Evolutionary conservation across 768 basidiomycete genomes (phyloP).

Genomic region (Rubroboletus satanas): DNA sequence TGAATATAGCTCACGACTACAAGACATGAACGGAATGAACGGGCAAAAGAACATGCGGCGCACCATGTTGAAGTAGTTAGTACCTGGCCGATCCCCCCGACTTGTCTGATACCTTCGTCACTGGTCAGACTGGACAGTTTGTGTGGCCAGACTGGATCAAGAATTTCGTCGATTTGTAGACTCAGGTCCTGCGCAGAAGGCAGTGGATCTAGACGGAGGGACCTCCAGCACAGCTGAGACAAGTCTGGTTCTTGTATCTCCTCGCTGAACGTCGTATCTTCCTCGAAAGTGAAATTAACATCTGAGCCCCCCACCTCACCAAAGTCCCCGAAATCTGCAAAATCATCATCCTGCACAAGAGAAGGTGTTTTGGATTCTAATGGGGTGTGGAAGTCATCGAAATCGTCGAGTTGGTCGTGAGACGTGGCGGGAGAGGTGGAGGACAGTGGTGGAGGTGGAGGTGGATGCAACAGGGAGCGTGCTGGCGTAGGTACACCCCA

Average conservation of each 20-base stretch:
- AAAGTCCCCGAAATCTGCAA: slow-evolving; percentile 87
- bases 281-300: slow-evolving; percentile 37
- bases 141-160: slow-evolving; percentile 63
- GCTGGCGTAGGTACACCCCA: slow-evolving; percentile 53
- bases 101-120: slow-evolving; percentile 72
- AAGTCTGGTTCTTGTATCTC: slow-evolving; percentile 34
- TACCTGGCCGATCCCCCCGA: slow-evolving; percentile 77
- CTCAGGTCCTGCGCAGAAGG: slow-evolving; percentile 56
- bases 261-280: slow-evolving; percentile 22
- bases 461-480: slow-evolving; percentile 29
- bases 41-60: slow-evolving; percentile 8
- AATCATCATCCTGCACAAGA: slow-evolving; percentile 60
- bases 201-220: slow-evolving; percentile 61
- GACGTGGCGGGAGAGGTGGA: slow-evolving; percentile 26
- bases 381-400: slow-evolving; percentile 48
- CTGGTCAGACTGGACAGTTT: slow-evolving; percentile 53
- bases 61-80: slow-evolving; percentile 76
- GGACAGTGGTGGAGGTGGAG: slow-evolving; percentile 17
- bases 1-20: slow-evolving; percentile 76
- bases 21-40: slow-evolving; percentile 21
- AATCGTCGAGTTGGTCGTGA: slow-evolving; percentile 48
- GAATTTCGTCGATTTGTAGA: slow-evolving; percentile 59
- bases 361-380: slow-evolving; percentile 41
- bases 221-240: slow-evolving; percentile 50
- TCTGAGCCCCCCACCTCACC: slow-evolving; percentile 53